Evolutionary conservation across 441 rosid species (phyloP), one percentile per base, ranked within the genome.

Genomic region (Populus tomentosa): DNA sequence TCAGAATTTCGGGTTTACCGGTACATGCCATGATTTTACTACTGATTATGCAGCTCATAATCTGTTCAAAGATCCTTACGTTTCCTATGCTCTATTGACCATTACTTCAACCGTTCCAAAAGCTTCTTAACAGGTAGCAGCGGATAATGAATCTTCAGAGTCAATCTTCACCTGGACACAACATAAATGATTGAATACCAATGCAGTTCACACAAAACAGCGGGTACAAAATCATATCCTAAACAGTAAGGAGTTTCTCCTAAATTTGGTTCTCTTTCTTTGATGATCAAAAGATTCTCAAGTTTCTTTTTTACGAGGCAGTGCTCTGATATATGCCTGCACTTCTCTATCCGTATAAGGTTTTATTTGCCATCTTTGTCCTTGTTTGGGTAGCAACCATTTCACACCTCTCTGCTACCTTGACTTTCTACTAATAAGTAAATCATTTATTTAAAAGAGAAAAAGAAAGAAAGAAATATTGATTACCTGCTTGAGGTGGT

Each of bases 401-500:
- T 46, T 46, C 20, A 46, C 56, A 46, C 18, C 18, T 46, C 3
- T 46, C 56, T 14, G 56, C 56, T 46, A 46, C 53, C 53, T 13
- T 42, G 3, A 42, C 26, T 26, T 13, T 13, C 16, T 10, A 42
- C 53, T 42, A 42, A 13, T 4, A 42, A 11, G 53, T 42, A 73
- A 72, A 78, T 46, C 69, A 13, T 20, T 50, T 23, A 10, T 16
- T 6, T 35, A n/a, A n/a, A n/a, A n/a, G n/a, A n/a, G n/a, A n/a
- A 32, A 21, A 33, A 66, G 32, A 38, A 28, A 10, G 16, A 67
- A 16, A 16, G 18, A 14, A 69, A 65, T 71, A 78, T 13, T 50
- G 64, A 76, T 70, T 80, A 92, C 99, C 91, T 88, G 94, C 84
- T 90, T 86, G 20, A 97, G 91, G 86, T 97, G 97, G 68, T 87